Base-by-base conservation (phyloP, 805 yeast genomes). In the Ascoidea tarda region DNA sequence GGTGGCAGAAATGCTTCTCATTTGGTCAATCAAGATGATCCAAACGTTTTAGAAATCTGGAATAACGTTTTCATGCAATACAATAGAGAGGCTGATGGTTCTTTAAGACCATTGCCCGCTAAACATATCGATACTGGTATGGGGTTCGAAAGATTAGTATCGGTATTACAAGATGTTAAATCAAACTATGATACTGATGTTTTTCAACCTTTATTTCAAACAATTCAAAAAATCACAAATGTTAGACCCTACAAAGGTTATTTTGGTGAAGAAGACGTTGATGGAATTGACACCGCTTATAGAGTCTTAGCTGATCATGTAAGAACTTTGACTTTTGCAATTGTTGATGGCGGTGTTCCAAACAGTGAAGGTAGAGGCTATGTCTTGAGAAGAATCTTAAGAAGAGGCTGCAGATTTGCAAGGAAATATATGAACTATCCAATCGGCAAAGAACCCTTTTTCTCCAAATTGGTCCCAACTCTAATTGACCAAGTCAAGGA, bases 291-390 rank as follows among this genome's bases (percentile, higher is more conserved):
- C 66, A 93, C 97, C 48, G 98, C 99, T 52, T 93, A 93, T 74
- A 81, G 99, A 69, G 98, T 93, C 48, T 78, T 93, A 60, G 99
- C 99, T 53, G 99, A 93, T 71, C 99, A 93, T 67, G 97, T 93
- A 45, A 84, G 99, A 71, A 93, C 99, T 32, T 77, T 93, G 66
- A 87, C 96, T 2, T 87, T 93, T 69, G 97, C 99, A 50, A 76
- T 93, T 55, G 87, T 96, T 46, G 99, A 93, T 68, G 99, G 99
- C 63, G 99, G 99, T 64, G 97, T 93, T 54, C 99, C 99, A 65
- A 93, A 93, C 72, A 93, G 90, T 64, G 99, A 93, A 66, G 99
- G 99, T 62, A 84, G 99, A 72, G 99, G 99, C 62, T 93, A 93
- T 64, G 99, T 93, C 48, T 74, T 93, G 67, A 84, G 99, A 73